Base-by-base conservation (phyloP, 495 filamentous ascomycete species). In the Schizothecium vesticola region DNA sequence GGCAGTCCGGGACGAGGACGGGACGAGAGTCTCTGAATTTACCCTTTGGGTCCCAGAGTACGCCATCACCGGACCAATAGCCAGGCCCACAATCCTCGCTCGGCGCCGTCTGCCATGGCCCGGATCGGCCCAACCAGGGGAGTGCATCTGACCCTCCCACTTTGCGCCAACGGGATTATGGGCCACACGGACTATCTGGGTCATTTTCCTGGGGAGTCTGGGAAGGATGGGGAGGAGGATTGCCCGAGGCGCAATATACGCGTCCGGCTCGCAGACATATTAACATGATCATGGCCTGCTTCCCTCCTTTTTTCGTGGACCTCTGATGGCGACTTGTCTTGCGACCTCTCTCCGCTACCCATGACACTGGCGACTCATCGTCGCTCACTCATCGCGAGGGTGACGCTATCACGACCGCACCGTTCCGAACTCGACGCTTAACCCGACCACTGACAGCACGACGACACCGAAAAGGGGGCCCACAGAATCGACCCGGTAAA, bases 1-100 rank as follows among this genome's bases (percentile, higher is more conserved):
- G 63, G 63, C 63, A 65, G 26, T 29, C 24, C 63, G 63, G 63
- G 63, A 65, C 63, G 63, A 65, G 55, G 63, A 61, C 63, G 63
- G 63, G 63, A 65, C 63, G 63, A 65, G 63, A 43, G 29, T 31
- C 16, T n/a, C 16, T 29, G 63, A 16, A 65, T 65, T 65, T 65
- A 65, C 63, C 63, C 61, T 55, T 55, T 65, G 51, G 63, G 63
- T 55, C 63, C 63, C 63, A 43, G 56, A 24, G 31, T 31, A n/a
- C 63, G 8, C 55, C 56, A 24, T 21, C 28, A 23, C 63, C 63
- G 63, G 55, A 56, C 63, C 63, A 65, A 65, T 65, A 22, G 51
- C 63, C 63, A 56, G n/a, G 22, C 63, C 24, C 63, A 56, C 63
- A 58, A 9, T 29, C 24, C 56, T 24, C 10, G 16, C 22, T 28